These are phyloP conservation scores for Zygosaccharomyces lentus DNA, from an alignment of 805 yeast species.

Conservation along the genomic window DNA sequence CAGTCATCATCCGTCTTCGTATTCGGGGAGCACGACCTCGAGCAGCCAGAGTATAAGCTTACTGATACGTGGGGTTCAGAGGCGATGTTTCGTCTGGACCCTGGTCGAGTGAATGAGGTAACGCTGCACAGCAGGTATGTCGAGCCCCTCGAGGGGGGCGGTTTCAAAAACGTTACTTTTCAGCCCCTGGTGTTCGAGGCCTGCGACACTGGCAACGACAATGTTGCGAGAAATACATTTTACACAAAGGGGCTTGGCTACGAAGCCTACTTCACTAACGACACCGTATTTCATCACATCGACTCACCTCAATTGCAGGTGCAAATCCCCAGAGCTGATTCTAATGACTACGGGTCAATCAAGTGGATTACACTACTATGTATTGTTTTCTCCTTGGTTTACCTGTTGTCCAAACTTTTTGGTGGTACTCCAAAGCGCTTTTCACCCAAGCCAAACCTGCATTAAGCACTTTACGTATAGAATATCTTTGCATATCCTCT, in stretches of 20 bases:
- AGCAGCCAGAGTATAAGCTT: constrained; percentile 47
- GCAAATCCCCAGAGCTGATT: constrained; percentile 43
- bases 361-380: constrained; percentile 37
- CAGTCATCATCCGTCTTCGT: constrained; percentile 44
- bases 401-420: constrained; percentile 30
- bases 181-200: constrained; percentile 48
- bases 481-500: constrained; percentile 1
- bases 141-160: constrained; percentile 33
- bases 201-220: constrained; percentile 38
- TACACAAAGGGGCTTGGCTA: constrained; percentile 41
- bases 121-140: constrained; percentile 52
- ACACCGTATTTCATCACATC: constrained; percentile 42
- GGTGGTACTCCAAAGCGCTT: not conserved
- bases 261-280: constrained; percentile 44
- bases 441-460: not conserved
- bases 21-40: constrained; percentile 57
- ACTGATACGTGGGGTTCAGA: constrained; percentile 44
- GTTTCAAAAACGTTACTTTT: constrained; percentile 23
- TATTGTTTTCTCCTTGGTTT: constrained; percentile 35
- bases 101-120: constrained; percentile 31
- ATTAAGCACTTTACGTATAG: constrained; percentile 1
- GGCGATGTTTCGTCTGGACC: constrained; percentile 37
- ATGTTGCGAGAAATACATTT: constrained; percentile 35
- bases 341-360: constrained; percentile 28
- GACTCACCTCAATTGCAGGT: constrained; percentile 23